Conservation (phyloP, 148 eudicot genomes). For the Heliosperma pusillum region DNA sequence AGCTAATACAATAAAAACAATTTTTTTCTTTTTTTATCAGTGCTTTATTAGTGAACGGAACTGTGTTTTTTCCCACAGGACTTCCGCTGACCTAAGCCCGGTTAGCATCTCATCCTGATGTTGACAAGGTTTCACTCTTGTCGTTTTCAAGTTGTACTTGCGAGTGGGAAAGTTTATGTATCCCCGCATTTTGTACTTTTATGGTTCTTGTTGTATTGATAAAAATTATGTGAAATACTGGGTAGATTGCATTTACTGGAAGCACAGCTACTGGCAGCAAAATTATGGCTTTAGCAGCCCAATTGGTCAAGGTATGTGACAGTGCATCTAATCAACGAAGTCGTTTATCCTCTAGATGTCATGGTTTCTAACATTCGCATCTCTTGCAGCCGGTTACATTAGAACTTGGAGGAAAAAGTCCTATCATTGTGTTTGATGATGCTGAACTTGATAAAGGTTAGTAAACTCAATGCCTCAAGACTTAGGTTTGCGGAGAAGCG, state of each 20-base stretch:
- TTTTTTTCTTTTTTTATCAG: neutral
- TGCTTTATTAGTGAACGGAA: too few species aligned
- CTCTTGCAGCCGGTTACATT: constrained; percentile 81
- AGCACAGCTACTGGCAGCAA: constrained; percentile 90
- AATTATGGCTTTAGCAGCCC: constrained; percentile 91
- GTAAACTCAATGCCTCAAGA: constrained; percentile 16
- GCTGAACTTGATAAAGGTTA: constrained; percentile 87
- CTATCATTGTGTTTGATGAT: constrained; percentile 92
- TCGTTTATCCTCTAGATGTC: neutral
- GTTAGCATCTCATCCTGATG: constrained; percentile 86
- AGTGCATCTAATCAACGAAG: neutral
- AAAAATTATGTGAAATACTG: constrained; percentile 16
- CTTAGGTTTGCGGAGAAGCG: neutral
- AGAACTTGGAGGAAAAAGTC: constrained; percentile 99
- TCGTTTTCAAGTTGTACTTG: neutral
- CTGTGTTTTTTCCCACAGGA: constrained; percentile 38
- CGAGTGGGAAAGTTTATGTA: neutral
- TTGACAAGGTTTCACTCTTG: constrained; percentile 71
- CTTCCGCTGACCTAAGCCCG: constrained; percentile 94
- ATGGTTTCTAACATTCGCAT: constrained; percentile 14
- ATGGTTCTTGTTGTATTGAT: constrained; percentile 3
- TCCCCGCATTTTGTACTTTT: neutral
- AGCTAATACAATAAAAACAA: too few species aligned
- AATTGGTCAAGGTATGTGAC: constrained; percentile 65
- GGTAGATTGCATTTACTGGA: constrained; percentile 93